Evolutionary conservation across 768 basidiomycete species (phyloP), one percentile per base, ranked within the genome.

Genomic region (Termitomyces sp.): DNA sequence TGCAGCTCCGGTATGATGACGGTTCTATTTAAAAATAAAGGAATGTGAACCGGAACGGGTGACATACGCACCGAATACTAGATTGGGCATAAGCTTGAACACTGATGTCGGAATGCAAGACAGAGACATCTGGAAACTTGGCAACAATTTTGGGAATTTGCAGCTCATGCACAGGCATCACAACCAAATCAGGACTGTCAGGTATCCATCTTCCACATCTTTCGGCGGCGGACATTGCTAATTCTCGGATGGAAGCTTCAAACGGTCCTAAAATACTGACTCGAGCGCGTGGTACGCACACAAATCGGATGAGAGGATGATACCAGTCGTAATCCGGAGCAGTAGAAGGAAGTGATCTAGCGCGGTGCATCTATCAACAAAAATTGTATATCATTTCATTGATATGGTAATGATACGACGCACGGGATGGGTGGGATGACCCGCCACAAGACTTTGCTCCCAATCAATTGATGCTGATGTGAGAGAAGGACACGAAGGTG

Each of bases 341-440:
- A 50, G 67, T 61, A 20, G 65, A 57, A 48, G 71, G 60, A 56
- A 75, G 57, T 70, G 76, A 70, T 60, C 80, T 70, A 1, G 82
- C 78, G 4, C 81, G 74, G 63, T 84, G 78, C 82, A 83, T 83
- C 81, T 83, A 42, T 31, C 43, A 46, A 36, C 35, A 57, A 36
- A 31, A 52, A 31, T 49, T 11, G 42, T 38, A 10, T 49, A 18
- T 48, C 46, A 56, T 15, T 36, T 42, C 20, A 25, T 39, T 48
- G 20, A 33, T 32, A 42, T 35, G 11, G 18, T 40, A 13, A 27
- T 25, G 40, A 25, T 38, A 44, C 29, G 7, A 66, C 71, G 46
- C 60, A 81, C 81, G 13, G 82, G 82, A 58, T 84, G 82, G 1
- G 81, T 83, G 22, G 82, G 82, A 64, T 84, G 82, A 2, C 82